These are phyloP conservation scores for Syncephalis fuscata DNA, from an alignment of 371 early-diverging fungal species.

Conservation along the genomic window DNA sequence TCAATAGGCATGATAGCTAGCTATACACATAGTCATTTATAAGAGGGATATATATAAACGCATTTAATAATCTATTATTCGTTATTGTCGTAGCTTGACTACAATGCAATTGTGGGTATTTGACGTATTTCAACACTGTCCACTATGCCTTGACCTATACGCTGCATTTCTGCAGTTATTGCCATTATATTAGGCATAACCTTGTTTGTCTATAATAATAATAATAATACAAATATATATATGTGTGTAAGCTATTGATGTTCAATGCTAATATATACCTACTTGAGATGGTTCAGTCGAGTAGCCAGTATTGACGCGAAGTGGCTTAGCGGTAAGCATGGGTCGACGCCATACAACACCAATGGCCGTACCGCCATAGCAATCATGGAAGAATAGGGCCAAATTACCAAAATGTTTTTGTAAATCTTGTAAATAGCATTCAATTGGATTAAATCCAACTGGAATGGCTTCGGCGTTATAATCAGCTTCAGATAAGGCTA, in stretches of 20 bases:
- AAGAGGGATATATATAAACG: too few species aligned
- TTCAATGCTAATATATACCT: too few species aligned
- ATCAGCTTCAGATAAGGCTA: constrained; percentile 7
- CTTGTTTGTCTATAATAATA: too few species aligned
- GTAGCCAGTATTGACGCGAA: constrained; percentile 45
- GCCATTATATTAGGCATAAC: too few species aligned
- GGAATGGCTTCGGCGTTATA: constrained; percentile 8
- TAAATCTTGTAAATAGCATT: constrained; percentile 37
- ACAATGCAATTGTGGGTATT: too few species aligned
- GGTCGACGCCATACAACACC: constrained; percentile 53
- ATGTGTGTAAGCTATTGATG: too few species aligned
- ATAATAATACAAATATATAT: too few species aligned
- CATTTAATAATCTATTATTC: too few species aligned
- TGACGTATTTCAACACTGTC: constrained; percentile 9
- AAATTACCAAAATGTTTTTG: constrained; percentile 28
- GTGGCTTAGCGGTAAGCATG: constrained; percentile 27
- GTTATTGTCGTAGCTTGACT: too few species aligned
- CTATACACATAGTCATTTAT: too few species aligned
- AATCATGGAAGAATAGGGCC: constrained; percentile 50
- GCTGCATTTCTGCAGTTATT: constrained; percentile 4
- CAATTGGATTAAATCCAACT: constrained; percentile 44
- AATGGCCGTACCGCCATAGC: constrained; percentile 58
- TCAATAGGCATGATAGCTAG: too few species aligned
- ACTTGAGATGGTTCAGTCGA: constrained; percentile 23
- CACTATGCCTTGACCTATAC: constrained; percentile 15